phyloP scores from a whole-genome alignment of 2,329 filamentous ascomycete genomes.

The Capronia coronata region DNA sequence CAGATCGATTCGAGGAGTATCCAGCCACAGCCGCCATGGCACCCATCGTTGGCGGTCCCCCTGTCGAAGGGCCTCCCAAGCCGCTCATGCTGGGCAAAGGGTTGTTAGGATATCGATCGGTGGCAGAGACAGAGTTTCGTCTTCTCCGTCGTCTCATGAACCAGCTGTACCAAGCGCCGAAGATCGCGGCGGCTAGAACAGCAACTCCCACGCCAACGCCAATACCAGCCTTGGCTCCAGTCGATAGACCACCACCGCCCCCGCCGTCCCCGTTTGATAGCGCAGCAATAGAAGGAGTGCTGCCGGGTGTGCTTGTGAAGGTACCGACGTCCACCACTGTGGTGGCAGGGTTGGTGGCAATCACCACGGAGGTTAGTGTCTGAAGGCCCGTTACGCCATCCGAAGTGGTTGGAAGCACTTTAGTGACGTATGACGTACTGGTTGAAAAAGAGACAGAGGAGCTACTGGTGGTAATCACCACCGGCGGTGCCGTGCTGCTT shows the following conservation, averaged over 20 bases:
- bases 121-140: conserved; percentile 16
- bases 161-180: conserved; percentile 26
- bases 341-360: conserved; percentile 13
- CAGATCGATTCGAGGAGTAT: conserved; percentile 19
- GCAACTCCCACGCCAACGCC: conserved; percentile 22
- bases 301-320: conserved; percentile 21
- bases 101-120: conserved; percentile 20
- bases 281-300: conserved; percentile 16
- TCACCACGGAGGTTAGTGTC: conserved; percentile 19
- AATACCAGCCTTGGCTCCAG: conserved; percentile 28
- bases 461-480: conserved; percentile 20
- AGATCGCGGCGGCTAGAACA: conserved; percentile 22
- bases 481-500: conserved; percentile 17
- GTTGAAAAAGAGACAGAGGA: conserved; percentile 18
- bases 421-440: conserved; percentile 14
- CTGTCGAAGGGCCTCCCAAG: conserved; percentile 7
- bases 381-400: conserved; percentile 18
- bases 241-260: conserved; percentile 20
- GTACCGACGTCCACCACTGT: conserved; percentile 16
- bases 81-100: conserved; percentile 18
- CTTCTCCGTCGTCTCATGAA: conserved; percentile 23
- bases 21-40: conserved; percentile 17
- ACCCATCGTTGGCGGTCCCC: conserved; percentile 11
- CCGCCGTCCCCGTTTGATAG: conserved; percentile 2
- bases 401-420: conserved; percentile 13